phyloP scores from a whole-genome alignment of 2,329 filamentous ascomycete genomes.

The Helotiales sp. region DNA sequence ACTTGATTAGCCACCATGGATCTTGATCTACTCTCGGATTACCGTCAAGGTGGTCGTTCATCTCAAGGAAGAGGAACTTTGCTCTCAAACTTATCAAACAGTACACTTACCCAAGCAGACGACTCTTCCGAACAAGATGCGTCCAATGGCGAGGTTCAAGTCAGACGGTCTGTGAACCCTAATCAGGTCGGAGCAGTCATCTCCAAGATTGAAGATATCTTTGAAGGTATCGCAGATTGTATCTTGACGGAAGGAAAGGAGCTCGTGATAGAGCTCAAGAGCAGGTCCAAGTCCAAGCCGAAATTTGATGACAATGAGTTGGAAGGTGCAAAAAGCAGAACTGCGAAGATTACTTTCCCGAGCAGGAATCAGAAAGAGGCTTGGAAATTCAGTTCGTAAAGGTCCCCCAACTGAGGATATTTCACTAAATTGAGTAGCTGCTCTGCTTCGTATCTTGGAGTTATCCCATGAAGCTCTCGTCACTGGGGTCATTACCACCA shows the following conservation, averaged over 20 bases:
- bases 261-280: constrained; percentile 55
- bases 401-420: constrained; percentile 24
- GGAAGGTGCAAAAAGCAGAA: constrained; percentile 7
- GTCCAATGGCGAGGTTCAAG: neutral
- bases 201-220: constrained; percentile 59
- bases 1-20: constrained; percentile 26
- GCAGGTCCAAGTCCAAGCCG: constrained; percentile 35
- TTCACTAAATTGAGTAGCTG: constrained; percentile 48
- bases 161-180: neutral
- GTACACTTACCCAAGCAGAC: constrained; percentile 8
- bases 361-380: constrained; percentile 54
- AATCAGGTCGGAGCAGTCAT: constrained; percentile 47
- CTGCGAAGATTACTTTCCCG: constrained; percentile 49
- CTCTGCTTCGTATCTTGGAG: constrained; percentile 62
- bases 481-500: constrained; percentile 61
- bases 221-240: constrained; percentile 56
- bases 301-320: neutral
- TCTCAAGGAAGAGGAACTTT: neutral
- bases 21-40: constrained; percentile 23
- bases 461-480: constrained; percentile 63
- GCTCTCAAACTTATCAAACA: constrained; percentile 12
- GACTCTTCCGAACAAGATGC: neutral
- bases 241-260: constrained; percentile 50
- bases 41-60: constrained; percentile 11
- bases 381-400: constrained; percentile 56